phyloP scores from a whole-genome alignment of 1,139 yeast species.

The Nakaseomyces uthaithaninus region DNA sequence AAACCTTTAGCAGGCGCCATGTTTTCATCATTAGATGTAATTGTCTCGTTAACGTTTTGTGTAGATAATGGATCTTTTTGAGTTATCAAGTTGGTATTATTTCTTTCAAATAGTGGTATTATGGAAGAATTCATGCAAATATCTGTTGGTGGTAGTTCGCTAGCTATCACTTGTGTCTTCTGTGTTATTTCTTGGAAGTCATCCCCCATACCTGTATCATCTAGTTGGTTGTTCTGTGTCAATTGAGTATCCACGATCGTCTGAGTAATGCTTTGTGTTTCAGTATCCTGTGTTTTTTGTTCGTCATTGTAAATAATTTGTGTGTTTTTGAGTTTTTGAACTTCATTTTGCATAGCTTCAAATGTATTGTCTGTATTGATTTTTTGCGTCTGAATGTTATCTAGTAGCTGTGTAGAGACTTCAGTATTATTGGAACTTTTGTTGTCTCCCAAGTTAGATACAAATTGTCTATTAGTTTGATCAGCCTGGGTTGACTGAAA shows the following conservation, averaged over 20 bases:
- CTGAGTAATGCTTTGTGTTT: background rate
- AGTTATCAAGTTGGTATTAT: background rate
- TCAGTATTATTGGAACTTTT: no score
- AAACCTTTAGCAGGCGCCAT: slow-evolving; percentile 3
- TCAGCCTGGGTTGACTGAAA: slow-evolving; percentile 1
- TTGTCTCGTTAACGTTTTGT: background rate
- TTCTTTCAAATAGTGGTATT: background rate
- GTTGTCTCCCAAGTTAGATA: no score
- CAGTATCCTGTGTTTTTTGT: background rate
- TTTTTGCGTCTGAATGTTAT: background rate
- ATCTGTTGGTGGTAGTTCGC: background rate
- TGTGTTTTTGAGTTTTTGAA: background rate
- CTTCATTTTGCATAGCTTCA: no score
- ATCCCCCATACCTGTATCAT: no score
- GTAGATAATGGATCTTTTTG: slow-evolving; percentile 4
- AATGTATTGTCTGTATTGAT: background rate
- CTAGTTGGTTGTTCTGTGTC: background rate
- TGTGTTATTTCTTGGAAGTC: no score
- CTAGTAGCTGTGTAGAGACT: no score
- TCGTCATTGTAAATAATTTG: background rate
- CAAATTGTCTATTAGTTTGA: background rate
- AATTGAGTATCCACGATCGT: background rate
- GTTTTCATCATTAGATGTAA: slow-evolving; percentile 3
- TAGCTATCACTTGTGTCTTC: background rate
- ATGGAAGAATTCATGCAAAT: background rate